Percentiles rank a stretch among this genome's conserved stretches.
These are phyloP conservation scores for Sporodiniella umbellata DNA, from an alignment of 371 early-diverging fungal species.

Conservation along the genomic window DNA sequence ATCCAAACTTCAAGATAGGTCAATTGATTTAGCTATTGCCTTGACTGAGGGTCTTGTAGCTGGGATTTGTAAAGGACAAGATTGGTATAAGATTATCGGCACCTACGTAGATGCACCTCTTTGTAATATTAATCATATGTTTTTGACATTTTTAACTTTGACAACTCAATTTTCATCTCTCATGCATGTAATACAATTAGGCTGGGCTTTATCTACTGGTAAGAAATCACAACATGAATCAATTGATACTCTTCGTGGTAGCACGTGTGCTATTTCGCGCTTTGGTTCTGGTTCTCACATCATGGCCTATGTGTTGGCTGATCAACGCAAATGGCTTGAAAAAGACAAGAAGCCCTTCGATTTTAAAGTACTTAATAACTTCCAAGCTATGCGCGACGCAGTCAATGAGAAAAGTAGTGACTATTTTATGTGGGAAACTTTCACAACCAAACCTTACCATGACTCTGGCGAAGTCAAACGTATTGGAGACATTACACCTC, in stretches of 20 bases:
- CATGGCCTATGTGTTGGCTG: conserved; percentile 77
- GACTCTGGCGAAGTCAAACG: conserved; percentile 67
- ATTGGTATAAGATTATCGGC: conserved; percentile 67
- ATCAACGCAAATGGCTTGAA: conserved; percentile 66
- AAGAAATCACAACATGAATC: conserved; percentile 42
- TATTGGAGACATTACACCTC: conserved; percentile 77
- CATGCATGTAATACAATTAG: no score
- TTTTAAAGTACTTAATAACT: conserved; percentile 67
- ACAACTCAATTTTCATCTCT: no score
- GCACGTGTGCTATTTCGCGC: conserved; percentile 71
- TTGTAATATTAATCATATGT: conserved; percentile 46
- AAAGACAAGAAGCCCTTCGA: conserved; percentile 34
- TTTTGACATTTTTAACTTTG: no score
- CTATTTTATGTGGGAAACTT: conserved; percentile 86
- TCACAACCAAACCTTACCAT: conserved; percentile 83
- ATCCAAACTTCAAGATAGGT: conserved; percentile 60
- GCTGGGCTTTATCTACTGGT: conserved; percentile 71
- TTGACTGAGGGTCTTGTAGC: conserved; percentile 86
- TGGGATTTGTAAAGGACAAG: conserved; percentile 61
- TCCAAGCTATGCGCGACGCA: conserved; percentile 72
- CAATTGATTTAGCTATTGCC: conserved; percentile 77
- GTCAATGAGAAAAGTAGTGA: conserved; percentile 61
- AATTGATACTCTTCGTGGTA: conserved; percentile 58
- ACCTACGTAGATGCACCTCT: conserved; percentile 76
- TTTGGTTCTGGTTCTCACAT: conserved; percentile 84